Base-by-base conservation (phyloP, 164 flowering plant genomes). In the Umbellularia californica region DNA sequence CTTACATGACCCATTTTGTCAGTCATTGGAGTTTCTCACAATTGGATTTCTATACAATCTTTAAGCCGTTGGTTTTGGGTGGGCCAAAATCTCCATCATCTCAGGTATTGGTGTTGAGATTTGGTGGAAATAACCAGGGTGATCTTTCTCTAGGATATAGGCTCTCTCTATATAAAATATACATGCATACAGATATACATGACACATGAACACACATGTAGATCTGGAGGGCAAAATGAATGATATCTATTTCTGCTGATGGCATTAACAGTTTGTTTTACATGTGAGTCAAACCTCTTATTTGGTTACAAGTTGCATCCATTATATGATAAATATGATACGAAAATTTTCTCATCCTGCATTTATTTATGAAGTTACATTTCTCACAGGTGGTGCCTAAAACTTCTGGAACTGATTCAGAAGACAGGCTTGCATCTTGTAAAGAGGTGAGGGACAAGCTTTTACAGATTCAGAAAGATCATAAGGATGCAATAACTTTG, bases 351-450 rank as follows among this genome's bases (percentile, higher is more conserved):
- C 19, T 15, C 2, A 17, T 15, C n/a, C n/a, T 14, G 60, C 20
- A 15, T 55, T 55, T 55, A 3, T 55, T 55, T 15, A 55, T 20
- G n/a, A 55, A 20, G 60, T 55, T 3, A 55, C 60, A 17, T 55
- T 68, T 71, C 70, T 75, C 58, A 69, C 84, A 90, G 93, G 81
- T 80, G 41, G 87, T 85, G 73, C 79, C 63, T 28, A 28, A 72
- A 73, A 81, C 81, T 2, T 41, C 68, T 30, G 70, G 73, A 78
- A 76, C 76, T 81, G 84, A 83, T 76, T 79, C 74, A 15, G 83
- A 79, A 72, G 89, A 89, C 47, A 84, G 83, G 68, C 58, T 68
- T 60, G 60, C 77, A 77, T 81, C 81, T 41, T 72, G 66, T 79
- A 75, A 70, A 72, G 79, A 51, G 58, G 73, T 15, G 65, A 78